Evolutionary conservation across 2,329 filamentous ascomycete genomes (phyloP).

Genomic region (Xylariaceae sp.): DNA sequence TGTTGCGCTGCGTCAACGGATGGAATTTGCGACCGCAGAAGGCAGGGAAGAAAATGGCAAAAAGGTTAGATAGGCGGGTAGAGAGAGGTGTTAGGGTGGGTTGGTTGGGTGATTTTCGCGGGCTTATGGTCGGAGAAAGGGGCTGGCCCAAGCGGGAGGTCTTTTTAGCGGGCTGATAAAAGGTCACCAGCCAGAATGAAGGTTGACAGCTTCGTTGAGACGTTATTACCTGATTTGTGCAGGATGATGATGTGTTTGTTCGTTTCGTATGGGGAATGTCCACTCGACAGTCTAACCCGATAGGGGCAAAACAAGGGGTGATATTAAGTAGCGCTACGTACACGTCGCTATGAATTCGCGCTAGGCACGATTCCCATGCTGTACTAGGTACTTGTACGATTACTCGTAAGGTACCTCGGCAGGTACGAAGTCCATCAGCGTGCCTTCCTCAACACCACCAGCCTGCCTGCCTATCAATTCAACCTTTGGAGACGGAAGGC

Average conservation of each 20-base stretch:
- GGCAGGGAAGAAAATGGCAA: not conserved
- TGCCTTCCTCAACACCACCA: too few relatives aligned
- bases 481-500: too few relatives aligned
- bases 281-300: not conserved
- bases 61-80: not conserved
- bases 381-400: too few relatives aligned
- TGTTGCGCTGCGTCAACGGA: constrained; percentile 8
- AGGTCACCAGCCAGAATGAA: constrained; percentile 4
- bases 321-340: not conserved
- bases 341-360: not conserved
- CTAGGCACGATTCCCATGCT: too few relatives aligned
- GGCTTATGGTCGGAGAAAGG: constrained; percentile 6
- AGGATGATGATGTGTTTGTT: constrained; percentile 16
- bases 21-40: constrained; percentile 17
- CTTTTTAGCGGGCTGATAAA: constrained; percentile 10
- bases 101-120: not conserved
- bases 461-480: too few relatives aligned
- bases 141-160: constrained; percentile 1
- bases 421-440: not conserved
- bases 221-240: not conserved
- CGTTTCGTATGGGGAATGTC: constrained; percentile 3
- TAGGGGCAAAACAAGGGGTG: not conserved
- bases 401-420: not conserved
- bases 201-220: not conserved
- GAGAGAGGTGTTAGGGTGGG: not conserved